Base-by-base conservation (phyloP, 2,329 filamentous ascomycete genomes). In the Nothopassalora personata region DNA sequence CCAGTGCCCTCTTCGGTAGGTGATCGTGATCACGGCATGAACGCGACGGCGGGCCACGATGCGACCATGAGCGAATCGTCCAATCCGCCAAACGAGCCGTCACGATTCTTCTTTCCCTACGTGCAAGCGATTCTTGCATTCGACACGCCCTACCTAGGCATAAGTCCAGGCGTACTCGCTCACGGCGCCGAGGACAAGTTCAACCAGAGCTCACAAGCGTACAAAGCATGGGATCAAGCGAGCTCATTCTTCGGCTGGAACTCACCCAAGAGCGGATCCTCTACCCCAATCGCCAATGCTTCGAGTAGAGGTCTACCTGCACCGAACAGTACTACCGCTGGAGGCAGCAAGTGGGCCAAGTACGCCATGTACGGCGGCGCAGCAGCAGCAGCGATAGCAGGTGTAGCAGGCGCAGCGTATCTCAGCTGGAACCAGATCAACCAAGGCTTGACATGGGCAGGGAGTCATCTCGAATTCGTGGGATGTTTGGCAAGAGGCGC, bases 381-480 rank as follows among this genome's bases (percentile, higher is more conserved):
- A 0, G 84, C 83, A 0, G 84, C 83, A 0, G 91, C 90, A 0
- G 89, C 89, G 0, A 86, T 93, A 0, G 86, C 93, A 0, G 86
- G 92, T 0, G 92, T 89, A 0, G 90, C 90, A 7, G 90, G 90
- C 0, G 91, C 91, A 7, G 89, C 93, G 10, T 97, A 96, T 77
- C 80, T 89, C 68, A 91, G 94, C 68, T 85, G 90, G 56, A 89
- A 95, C 33, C 86, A 90, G 63, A 84, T 97, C 61, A 84, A 82
- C 2, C 81, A 87, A 60, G 89, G 92, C 7, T 87, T 87, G 77
- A 80, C 80, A 9, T 97, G 92, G 91, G 90, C 90, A 13, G 85
- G 88, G 15, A 94, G 90, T 36, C 94, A 99, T 74, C 84, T 99
- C 28, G 90, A 94, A 73, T 99, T 97, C 69, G 90, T 97, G 1